Base-by-base conservation (phyloP, 169 alveolate genomes). In the Plasmodium sp. region DNA sequence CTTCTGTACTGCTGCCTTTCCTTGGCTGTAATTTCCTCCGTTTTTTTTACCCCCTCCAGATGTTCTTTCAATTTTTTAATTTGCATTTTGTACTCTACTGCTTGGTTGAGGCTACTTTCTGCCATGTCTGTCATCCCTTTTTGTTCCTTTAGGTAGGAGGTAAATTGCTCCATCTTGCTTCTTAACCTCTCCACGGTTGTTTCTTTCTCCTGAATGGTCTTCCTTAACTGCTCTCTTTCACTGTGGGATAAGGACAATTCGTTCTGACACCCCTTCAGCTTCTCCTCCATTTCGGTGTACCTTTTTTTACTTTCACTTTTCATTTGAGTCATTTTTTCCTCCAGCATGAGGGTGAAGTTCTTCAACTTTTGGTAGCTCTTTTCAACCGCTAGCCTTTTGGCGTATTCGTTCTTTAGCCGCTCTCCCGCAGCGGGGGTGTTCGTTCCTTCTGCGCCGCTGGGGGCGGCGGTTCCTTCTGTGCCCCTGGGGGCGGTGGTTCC, bases 1-100 rank as follows among this genome's bases (percentile, higher is more conserved):
- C 84, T 91, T 72, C 77, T 91, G 71, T 91, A 91, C 74, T 91
- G 95, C 71, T 91, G 95, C 71, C 95, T 91, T 81, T 91, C 95
- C 16, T 91, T 91, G 36, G 92, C 1, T 3, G 91, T 91, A 33
- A 91, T 91, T 48, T 91, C 95, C n/a, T 91, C 92, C 34, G 31
- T 81, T n/a, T 81, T 91, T 81, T 91, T 91, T 67, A 81, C 16
- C 33, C 36, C 36, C n/a, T 91, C 92, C 1, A 91, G 9, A 91
- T 67, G 72, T 36, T 91, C 95, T 71, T 58, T 80, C 56, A 91
- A 62, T 41, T 91, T 91, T 81, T 72, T 67, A 31, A 91, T 91
- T 58, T 91, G 92, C 5, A 91, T 31, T 77, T 91, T 91, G 41
- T 81, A 81, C 51, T 51, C 77, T 12, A 91, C 41, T 2, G 58